These are phyloP conservation scores for Prinsepia uniflora DNA, from an alignment of 306 rosid genomes.

Conservation along the genomic window DNA sequence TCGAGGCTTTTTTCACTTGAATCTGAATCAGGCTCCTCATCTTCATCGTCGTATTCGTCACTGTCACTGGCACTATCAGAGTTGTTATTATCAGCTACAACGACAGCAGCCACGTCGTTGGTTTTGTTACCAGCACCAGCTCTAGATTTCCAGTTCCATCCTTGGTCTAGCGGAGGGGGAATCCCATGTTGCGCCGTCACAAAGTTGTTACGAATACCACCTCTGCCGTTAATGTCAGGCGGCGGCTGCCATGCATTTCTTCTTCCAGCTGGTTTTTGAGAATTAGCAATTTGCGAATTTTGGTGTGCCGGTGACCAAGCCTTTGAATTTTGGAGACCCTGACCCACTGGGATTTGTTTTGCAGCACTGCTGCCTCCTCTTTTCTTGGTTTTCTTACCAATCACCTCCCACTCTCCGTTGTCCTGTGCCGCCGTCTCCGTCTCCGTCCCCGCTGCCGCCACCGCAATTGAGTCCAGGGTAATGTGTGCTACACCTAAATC, in stretches of 20 bases:
- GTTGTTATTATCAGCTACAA: conserved; percentile 22
- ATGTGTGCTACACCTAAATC: conserved; percentile 32
- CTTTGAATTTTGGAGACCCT: conserved; percentile 32
- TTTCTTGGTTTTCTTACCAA: conserved; percentile 51
- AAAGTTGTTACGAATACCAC: conserved; percentile 29
- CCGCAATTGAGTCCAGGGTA: conserved; percentile 23
- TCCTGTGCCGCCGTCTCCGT: conserved; percentile 18
- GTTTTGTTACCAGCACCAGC: conserved; percentile 25
- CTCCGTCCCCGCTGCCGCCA: too few relatives aligned
- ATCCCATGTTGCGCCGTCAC: conserved; percentile 32
- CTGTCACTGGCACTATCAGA: conserved; percentile 35
- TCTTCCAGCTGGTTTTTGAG: conserved; percentile 44
- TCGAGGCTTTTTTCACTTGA: conserved; percentile 36
- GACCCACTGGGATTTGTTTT: conserved; percentile 26
- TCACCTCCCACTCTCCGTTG: conserved; percentile 64
- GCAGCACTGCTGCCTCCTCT: conserved; percentile 49
- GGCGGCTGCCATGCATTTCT: conserved; percentile 41
- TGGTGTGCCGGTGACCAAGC: conserved; percentile 32
- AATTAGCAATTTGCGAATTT: conserved; percentile 36
- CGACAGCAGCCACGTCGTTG: conserved; percentile 7
- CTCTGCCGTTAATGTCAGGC: conserved; percentile 13
- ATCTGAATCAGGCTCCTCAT: conserved; percentile 34
- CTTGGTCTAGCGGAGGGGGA: conserved; percentile 65
- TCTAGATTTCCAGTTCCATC: conserved; percentile 24
- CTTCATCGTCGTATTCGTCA: conserved; percentile 25